Conservation (phyloP, 345 rosid species). For the Melastoma malabathricum region DNA sequence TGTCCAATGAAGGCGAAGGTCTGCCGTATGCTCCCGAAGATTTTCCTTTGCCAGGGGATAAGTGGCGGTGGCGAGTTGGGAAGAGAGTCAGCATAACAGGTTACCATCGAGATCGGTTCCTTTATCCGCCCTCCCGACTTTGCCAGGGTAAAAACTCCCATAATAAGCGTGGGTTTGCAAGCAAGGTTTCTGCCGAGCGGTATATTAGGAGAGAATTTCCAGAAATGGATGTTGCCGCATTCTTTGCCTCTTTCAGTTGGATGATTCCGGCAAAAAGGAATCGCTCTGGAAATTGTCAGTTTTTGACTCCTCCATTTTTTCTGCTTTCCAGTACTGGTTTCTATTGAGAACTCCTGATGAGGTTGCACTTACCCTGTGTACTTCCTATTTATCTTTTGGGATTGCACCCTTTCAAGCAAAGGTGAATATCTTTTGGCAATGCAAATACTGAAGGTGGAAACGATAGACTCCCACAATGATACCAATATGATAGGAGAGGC, state of each 20-base stretch:
- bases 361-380: too few species aligned
- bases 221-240: conserved; percentile 27
- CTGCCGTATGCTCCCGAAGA: conserved; percentile 71
- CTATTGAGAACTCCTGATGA: too few species aligned
- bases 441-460: too few species aligned
- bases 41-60: conserved; percentile 68
- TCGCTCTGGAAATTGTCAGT: conserved; percentile 25
- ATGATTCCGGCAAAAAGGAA: conserved; percentile 31
- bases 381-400: too few species aligned
- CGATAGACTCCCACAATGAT: too few species aligned
- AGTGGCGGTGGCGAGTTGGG: conserved; percentile 83
- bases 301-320: conserved; percentile 2
- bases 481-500: too few species aligned
- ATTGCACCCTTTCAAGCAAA: too few species aligned
- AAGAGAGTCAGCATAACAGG: conserved; percentile 36
- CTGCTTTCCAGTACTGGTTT: too few species aligned
- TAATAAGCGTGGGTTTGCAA: conserved; percentile 28
- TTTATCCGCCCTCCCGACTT: conserved; percentile 55
- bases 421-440: too few species aligned
- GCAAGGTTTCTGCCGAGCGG: conserved; percentile 34
- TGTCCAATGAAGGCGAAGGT: conserved; percentile 37
- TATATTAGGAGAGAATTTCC: conserved; percentile 32
- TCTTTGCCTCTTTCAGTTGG: conserved; percentile 69
- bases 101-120: conserved; percentile 40
- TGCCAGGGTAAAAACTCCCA: conserved; percentile 5